Percentiles rank a stretch among this genome's conserved stretches.
phyloP scores from a whole-genome alignment of 495 filamentous ascomycete genomes.

The Talaromyces trachyspermus region DNA sequence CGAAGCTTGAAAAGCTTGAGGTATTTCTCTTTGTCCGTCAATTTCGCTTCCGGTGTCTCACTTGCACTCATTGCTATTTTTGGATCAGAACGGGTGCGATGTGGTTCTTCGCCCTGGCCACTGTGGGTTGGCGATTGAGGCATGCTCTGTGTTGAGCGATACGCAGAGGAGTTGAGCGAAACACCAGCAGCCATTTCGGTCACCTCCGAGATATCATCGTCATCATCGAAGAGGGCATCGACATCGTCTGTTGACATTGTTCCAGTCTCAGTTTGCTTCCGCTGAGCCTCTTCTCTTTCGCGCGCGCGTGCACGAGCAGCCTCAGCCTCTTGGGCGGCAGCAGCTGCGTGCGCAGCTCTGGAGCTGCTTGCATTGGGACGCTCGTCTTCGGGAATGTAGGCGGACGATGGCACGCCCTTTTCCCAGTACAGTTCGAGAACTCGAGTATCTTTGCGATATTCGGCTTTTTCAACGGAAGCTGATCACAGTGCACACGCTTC shows the following conservation, averaged over 20 bases:
- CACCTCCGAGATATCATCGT: slow-evolving; percentile 83
- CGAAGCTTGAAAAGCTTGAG: slow-evolving; percentile 79
- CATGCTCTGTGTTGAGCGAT: slow-evolving; percentile 91
- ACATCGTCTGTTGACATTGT: slow-evolving; percentile 85
- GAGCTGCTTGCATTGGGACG: slow-evolving; percentile 65
- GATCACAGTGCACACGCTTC: slow-evolving; percentile 98
- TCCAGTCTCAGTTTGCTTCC: slow-evolving; percentile 87
- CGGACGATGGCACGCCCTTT: slow-evolving; percentile 94
- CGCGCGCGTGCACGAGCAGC: slow-evolving; percentile 69
- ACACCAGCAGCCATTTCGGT: slow-evolving; percentile 81
- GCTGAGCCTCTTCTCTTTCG: slow-evolving; percentile 77
- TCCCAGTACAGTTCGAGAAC: slow-evolving; percentile 97
- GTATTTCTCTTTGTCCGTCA: slow-evolving; percentile 95
- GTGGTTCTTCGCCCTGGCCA: slow-evolving; percentile 61
- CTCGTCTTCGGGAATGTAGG: slow-evolving; percentile 95
- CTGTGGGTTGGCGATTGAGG: slow-evolving; percentile 85
- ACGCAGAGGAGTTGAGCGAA: slow-evolving; percentile 58
- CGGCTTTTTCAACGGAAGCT: slow-evolving; percentile 96
- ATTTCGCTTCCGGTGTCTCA: slow-evolving; percentile 63
- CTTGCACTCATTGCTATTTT: slow-evolving; percentile 71
- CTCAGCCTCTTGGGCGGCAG: slow-evolving; percentile 70
- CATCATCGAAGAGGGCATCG: slow-evolving; percentile 88
- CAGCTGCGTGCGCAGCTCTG: slow-evolving; percentile 61
- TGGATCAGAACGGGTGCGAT: slow-evolving; percentile 86
- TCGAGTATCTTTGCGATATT: slow-evolving; percentile 91